phyloP scores from a whole-genome alignment of 106 monocot genomes.

The Amphibolis antarctica region DNA sequence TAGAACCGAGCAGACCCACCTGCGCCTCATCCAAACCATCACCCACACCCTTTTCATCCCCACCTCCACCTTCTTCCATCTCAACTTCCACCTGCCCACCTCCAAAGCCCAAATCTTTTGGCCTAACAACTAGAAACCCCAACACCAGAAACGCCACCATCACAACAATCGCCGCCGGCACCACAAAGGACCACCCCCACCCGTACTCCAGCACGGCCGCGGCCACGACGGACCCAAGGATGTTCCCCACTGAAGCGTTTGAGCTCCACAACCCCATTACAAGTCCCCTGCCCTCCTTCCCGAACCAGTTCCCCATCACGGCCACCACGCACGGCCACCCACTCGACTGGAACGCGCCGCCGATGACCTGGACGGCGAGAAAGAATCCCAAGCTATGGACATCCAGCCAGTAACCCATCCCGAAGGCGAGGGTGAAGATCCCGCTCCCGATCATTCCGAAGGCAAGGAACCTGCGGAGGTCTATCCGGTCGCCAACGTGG shows the following conservation, averaged over 20 bases:
- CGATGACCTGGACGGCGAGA: slow-evolving; percentile 37
- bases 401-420: slow-evolving; percentile 40
- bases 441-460: slow-evolving; percentile 44
- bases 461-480: slow-evolving; percentile 56
- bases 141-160: slow-evolving; percentile 31
- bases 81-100: slow-evolving; percentile 24
- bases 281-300: slow-evolving; percentile 41
- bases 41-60: background rate
- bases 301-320: slow-evolving; percentile 92
- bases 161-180: slow-evolving; percentile 42
- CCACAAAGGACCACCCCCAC: slow-evolving; percentile 88
- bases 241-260: slow-evolving; percentile 81
- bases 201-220: slow-evolving; percentile 70
- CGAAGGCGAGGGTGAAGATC: slow-evolving; percentile 34
- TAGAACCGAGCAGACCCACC: slow-evolving; percentile 10
- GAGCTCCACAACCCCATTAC: slow-evolving; percentile 96
- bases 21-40: slow-evolving; percentile 10
- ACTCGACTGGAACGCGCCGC: slow-evolving; percentile 60
- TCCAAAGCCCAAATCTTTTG: slow-evolving; percentile 33
- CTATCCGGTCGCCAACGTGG: slow-evolving; percentile 56
- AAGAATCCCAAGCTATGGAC: slow-evolving; percentile 51
- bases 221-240: slow-evolving; percentile 71
- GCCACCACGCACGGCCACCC: slow-evolving; percentile 92
- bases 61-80: slow-evolving; percentile 7
- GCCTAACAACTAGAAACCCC: slow-evolving; percentile 47